phyloP scores from a whole-genome alignment of 306 rosid species.

The Heteromeles arbutifolia region DNA sequence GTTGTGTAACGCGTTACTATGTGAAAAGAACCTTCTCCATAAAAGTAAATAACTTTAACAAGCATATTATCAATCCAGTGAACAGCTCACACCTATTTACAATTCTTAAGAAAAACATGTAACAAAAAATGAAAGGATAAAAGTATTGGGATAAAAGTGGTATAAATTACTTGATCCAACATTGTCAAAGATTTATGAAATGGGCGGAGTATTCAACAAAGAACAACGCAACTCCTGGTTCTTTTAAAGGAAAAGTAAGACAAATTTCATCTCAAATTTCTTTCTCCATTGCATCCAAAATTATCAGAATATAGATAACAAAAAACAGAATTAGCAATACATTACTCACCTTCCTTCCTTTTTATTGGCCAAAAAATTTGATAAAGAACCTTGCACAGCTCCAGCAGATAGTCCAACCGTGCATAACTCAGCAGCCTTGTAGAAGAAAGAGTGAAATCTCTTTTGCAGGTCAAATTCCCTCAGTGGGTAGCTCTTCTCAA shows the following conservation, averaged over 20 bases:
- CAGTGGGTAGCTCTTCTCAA: conserved; percentile 87
- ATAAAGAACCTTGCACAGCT: conserved; percentile 77
- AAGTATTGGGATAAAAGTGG: not conserved
- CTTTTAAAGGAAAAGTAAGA: not conserved
- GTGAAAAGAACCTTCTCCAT: not conserved
- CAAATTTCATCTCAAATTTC: not conserved
- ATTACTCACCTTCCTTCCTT: conserved; percentile 71
- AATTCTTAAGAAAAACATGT: not conserved
- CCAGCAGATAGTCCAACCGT: conserved; percentile 92
- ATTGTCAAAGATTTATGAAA: not conserved
- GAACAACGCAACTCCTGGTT: not conserved
- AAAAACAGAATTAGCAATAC: not conserved
- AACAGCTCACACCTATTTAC: not conserved
- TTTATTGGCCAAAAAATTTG: conserved; percentile 62
- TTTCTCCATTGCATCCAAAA: not conserved
- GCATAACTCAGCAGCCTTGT: conserved; percentile 98
- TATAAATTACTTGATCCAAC: not conserved
- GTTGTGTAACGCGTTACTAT: too few relatives aligned
- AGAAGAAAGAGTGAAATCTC: conserved; percentile 82
- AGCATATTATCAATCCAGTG: not conserved
- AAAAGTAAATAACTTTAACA: not conserved
- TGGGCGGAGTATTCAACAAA: not conserved
- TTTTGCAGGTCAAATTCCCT: conserved; percentile 90
- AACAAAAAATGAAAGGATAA: not conserved
- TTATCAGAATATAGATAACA: not conserved